Evolutionary conservation across 1,284 basidiomycete genomes (phyloP).

Genomic region (Cutaneotrichosporon arboriforme): DNA sequence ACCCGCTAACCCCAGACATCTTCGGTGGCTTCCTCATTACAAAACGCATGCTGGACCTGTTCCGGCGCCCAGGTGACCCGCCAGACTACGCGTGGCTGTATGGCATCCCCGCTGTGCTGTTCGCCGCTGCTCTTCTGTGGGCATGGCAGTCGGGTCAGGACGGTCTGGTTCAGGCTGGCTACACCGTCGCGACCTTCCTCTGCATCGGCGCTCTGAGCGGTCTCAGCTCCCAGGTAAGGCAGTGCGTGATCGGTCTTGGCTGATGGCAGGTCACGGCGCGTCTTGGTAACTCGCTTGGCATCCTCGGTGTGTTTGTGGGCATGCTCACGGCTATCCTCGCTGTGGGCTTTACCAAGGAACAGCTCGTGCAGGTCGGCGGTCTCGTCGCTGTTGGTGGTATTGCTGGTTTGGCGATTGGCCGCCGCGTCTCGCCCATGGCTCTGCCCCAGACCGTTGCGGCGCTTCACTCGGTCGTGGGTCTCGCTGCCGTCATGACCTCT

Average conservation of each 20-base stretch:
- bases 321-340: constrained; percentile 71
- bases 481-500: constrained; percentile 76
- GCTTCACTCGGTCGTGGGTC: constrained; percentile 72
- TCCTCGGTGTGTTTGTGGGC: constrained; percentile 72
- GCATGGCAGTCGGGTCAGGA: constrained; percentile 73
- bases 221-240: constrained; percentile 27
- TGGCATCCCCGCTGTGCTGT: constrained; percentile 66
- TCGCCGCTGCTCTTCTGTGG: constrained; percentile 70
- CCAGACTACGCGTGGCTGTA: constrained; percentile 80
- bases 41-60: constrained; percentile 84
- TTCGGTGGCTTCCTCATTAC: constrained; percentile 76
- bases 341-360: constrained; percentile 68
- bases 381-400: constrained; percentile 64
- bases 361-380: constrained; percentile 69
- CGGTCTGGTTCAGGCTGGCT: constrained; percentile 79
- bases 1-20: constrained; percentile 51
- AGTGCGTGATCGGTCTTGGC: not conserved
- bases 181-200: constrained; percentile 69
- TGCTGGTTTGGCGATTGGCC: constrained; percentile 62
- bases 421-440: constrained; percentile 75
- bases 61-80: constrained; percentile 74
- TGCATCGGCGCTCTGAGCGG: constrained; percentile 60
- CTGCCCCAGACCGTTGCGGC: constrained; percentile 72
- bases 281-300: constrained; percentile 73
- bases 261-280: constrained; percentile 63